Evolutionary conservation across 176 grass and related monocot genomes (phyloP).

Genomic region (Alloteropsis semialata): DNA sequence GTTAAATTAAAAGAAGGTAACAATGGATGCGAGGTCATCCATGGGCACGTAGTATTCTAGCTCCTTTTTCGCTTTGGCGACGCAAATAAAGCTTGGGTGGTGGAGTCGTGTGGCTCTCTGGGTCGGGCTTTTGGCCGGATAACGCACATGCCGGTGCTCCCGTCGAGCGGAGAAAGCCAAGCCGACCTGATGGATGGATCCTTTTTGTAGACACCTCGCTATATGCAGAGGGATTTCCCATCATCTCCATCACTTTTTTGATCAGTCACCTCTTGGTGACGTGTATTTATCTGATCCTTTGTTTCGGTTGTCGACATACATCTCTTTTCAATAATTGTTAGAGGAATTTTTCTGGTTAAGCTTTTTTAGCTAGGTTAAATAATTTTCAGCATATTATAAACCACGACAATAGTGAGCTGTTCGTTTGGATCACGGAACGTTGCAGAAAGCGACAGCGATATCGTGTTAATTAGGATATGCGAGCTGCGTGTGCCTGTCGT

Average conservation of each 20-base stretch:
- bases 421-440: not conserved
- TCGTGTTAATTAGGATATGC: not conserved
- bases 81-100: not conserved
- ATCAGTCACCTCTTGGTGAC: too few relatives aligned
- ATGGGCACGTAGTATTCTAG: not conserved
- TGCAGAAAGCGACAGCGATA: not conserved
- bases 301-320: not conserved
- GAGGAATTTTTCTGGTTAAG: not conserved
- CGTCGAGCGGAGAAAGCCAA: not conserved
- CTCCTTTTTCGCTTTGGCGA: not conserved
- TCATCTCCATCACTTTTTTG: not conserved
- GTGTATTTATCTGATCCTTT: not conserved
- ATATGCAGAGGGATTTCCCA: not conserved
- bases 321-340: not conserved
- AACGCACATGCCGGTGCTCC: conserved; percentile 12
- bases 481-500: not conserved
- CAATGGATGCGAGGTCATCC: not conserved
- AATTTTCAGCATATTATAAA: too few relatives aligned
- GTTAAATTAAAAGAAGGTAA: not conserved
- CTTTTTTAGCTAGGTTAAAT: too few relatives aligned
- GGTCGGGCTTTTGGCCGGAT: conserved; percentile 28
- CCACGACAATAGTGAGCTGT: not conserved
- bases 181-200: not conserved
- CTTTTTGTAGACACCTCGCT: not conserved
- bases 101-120: not conserved